A percentile compares a stretch with the other conserved stretches of the same genome.
These are phyloP conservation scores for Pythium pyrilobum DNA, from an alignment of 352 stramenopile genomes.

Conservation along the genomic window DNA sequence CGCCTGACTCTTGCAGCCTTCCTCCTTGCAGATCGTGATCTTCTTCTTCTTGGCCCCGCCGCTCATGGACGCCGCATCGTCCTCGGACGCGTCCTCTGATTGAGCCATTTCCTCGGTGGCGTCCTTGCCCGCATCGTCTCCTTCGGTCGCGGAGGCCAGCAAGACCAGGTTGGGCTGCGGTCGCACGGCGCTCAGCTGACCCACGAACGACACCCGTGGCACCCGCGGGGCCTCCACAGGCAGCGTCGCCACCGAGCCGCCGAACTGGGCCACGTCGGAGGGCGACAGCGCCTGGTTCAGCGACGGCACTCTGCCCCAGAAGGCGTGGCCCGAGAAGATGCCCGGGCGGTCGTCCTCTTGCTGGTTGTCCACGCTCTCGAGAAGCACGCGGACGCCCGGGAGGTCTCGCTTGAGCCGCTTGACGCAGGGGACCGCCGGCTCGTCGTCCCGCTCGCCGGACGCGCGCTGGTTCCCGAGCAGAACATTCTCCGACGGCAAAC, in stretches of 20 bases:
- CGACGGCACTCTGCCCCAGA: constrained; percentile 17
- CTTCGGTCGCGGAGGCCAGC: background rate
- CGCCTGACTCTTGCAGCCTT: constrained; percentile 19
- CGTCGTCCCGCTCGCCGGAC: background rate
- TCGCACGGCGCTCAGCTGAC: background rate
- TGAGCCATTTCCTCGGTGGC: too few relatives aligned
- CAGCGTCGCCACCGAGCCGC: background rate
- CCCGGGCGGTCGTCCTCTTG: constrained; percentile 9
- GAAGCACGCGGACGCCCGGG: constrained; percentile 10
- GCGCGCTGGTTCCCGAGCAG: background rate
- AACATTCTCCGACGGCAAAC: background rate
- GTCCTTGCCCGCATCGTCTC: too few relatives aligned
- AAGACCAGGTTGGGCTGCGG: background rate
- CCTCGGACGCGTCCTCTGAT: background rate
- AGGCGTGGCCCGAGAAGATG: constrained; percentile 19
- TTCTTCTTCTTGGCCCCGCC: constrained; percentile 26
- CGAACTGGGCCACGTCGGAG: constrained; percentile 2
- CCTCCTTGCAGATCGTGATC: constrained; percentile 19
- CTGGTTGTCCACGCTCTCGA: constrained; percentile 18
- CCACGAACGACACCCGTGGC: background rate
- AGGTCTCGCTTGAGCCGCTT: constrained; percentile 13
- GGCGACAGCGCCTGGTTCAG: constrained; percentile 6
- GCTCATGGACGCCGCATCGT: background rate
- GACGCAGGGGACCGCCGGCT: background rate
- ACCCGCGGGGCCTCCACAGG: background rate